phyloP scores from a whole-genome alignment of 2,329 filamentous ascomycete genomes.

The Hypoxylon sp. region DNA sequence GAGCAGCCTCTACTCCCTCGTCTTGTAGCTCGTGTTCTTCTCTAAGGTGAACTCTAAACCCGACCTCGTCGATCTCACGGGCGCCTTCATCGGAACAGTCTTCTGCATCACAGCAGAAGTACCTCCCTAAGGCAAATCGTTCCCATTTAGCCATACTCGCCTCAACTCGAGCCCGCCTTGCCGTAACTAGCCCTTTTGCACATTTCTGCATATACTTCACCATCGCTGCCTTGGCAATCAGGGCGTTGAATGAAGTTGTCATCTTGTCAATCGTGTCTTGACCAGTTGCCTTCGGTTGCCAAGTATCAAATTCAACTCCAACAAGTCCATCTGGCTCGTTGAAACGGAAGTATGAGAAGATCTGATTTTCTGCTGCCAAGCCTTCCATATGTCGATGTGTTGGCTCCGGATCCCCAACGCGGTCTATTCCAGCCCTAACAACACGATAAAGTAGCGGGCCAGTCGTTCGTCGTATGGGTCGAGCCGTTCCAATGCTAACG shows the following conservation, averaged over 20 bases:
- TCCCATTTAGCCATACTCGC: constrained; percentile 24
- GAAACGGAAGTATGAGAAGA: constrained; percentile 24
- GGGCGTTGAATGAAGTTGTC: background rate
- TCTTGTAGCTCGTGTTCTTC: constrained; percentile 4
- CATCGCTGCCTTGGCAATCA: background rate
- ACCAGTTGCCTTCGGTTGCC: constrained; percentile 19
- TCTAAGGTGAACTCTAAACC: constrained; percentile 28
- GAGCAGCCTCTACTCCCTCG: background rate
- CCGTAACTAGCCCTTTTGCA: constrained; percentile 4
- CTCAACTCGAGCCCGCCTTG: constrained; percentile 7
- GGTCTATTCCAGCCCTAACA: background rate
- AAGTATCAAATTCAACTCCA: constrained; percentile 20
- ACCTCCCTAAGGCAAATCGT: constrained; percentile 28
- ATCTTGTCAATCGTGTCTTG: constrained; percentile 11
- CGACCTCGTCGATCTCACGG: constrained; percentile 19
- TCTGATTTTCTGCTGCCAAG: background rate
- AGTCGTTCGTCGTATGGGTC: constrained; percentile 1
- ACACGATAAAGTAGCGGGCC: background rate
- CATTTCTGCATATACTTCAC: background rate
- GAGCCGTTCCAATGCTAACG: constrained; percentile 39
- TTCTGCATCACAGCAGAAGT: constrained; percentile 24
- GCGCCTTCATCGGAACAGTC: constrained; percentile 24
- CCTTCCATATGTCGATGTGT: constrained; percentile 7
- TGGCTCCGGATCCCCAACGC: constrained; percentile 12
- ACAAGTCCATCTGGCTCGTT: constrained; percentile 14